Percentiles rank a stretch among this genome's conserved stretches.
phyloP scores from a whole-genome alignment of 164 flowering plant species.

The Cinnamomum micranthum region DNA sequence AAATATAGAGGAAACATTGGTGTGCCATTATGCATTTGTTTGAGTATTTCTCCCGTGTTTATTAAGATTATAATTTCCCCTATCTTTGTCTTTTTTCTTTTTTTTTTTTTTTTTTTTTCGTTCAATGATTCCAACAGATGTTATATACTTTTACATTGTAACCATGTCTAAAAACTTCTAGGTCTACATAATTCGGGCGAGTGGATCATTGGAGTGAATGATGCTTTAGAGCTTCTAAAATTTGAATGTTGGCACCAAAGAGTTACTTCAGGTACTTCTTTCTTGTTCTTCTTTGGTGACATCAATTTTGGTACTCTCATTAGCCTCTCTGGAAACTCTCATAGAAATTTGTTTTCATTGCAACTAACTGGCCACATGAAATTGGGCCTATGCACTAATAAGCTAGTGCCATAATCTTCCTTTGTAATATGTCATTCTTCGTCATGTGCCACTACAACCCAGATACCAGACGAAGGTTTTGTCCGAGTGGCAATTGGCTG shows the following conservation, averaged over 20 bases:
- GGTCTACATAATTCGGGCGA: background rate
- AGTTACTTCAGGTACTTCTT: background rate
- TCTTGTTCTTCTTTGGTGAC: too few relatives aligned
- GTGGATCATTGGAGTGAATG: background rate
- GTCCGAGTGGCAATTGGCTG: too few relatives aligned
- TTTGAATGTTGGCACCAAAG: constrained; percentile 1
- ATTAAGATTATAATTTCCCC: background rate
- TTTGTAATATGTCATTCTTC: background rate
- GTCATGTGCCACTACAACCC: background rate
- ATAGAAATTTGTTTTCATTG: too few relatives aligned
- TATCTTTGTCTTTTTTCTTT: background rate
- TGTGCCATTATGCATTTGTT: background rate
- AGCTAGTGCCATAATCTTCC: background rate
- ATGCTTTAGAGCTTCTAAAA: constrained; percentile 1
- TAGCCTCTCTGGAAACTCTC: background rate
- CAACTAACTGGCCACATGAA: background rate
- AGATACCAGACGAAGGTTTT: background rate
- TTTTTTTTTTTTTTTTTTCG: background rate
- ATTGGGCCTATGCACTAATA: background rate
- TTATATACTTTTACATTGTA: background rate
- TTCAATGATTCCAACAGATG: background rate
- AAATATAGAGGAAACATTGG: background rate
- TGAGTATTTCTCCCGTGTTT: background rate
- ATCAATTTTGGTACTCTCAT: background rate
- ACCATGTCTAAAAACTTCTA: background rate